phyloP scores from a whole-genome alignment of 768 basidiomycete genomes.

The Phlegmacium glaucopus region DNA sequence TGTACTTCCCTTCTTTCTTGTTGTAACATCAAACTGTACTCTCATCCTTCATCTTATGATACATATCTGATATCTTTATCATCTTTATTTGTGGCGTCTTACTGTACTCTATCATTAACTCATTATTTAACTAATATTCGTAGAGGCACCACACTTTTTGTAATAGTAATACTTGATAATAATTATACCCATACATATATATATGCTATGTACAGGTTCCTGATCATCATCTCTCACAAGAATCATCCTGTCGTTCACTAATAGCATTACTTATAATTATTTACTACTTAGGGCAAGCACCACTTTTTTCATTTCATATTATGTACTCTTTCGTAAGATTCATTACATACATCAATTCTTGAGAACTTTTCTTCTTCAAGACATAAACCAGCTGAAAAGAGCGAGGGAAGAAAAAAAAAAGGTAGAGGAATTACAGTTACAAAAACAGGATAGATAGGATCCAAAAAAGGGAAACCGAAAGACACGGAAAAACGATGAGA shows the following conservation, averaged over 20 bases:
- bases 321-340: constrained; percentile 14
- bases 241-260: no score
- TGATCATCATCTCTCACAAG: no score
- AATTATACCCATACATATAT: no score
- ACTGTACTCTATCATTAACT: no score
- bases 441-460: neutral
- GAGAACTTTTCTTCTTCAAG: neutral
- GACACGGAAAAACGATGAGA: neutral
- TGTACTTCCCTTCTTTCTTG: neutral
- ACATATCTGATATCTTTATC: no score
- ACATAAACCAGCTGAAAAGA: neutral
- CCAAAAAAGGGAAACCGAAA: constrained; percentile 1
- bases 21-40: constrained; percentile 3
- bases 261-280: no score
- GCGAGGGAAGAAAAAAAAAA: constrained; percentile 3
- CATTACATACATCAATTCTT: constrained; percentile 13
- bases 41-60: neutral
- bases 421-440: constrained; percentile 1
- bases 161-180: no score
- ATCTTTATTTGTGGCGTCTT: no score
- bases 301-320: neutral
- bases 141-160: no score
- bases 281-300: no score
- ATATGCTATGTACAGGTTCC: no score
- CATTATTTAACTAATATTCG: no score